Conservation (phyloP, 768 basidiomycete species). For the Podaxis rugospora region DNA sequence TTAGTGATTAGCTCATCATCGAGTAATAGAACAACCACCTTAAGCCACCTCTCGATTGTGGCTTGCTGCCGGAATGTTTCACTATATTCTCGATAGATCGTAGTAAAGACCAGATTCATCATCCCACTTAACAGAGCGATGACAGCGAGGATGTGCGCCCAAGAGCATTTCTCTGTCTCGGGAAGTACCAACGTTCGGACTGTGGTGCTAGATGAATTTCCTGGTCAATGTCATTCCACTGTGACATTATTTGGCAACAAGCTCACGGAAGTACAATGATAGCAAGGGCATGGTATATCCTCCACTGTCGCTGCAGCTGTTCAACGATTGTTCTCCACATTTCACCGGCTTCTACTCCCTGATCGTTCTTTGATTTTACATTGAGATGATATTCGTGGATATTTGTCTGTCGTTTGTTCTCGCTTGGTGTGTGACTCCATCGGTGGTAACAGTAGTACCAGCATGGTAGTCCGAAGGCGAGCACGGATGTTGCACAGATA, state of each 20-base stretch:
- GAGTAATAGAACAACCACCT: not conserved
- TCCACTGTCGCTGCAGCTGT: not conserved
- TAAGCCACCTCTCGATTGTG: not conserved
- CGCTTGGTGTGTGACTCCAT: too few relatives aligned
- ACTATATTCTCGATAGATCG: not conserved
- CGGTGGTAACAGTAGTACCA: too few relatives aligned
- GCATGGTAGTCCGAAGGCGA: too few relatives aligned
- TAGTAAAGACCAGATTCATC: not conserved
- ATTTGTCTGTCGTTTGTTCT: not conserved
- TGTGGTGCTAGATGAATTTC: not conserved
- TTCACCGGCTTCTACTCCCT: too few relatives aligned
- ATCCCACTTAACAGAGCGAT: not conserved
- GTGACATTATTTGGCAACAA: not conserved
- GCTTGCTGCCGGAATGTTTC: not conserved
- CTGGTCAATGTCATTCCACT: not conserved
- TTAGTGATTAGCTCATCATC: not conserved
- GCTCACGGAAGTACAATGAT: not conserved
- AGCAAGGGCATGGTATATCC: not conserved
- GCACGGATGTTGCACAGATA: too few relatives aligned
- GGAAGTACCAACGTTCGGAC: not conserved
- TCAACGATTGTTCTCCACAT: not conserved
- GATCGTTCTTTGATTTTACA: not conserved
- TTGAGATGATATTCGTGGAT: not conserved
- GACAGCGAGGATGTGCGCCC: not conserved
- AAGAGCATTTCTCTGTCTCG: not conserved